A percentile compares a stretch with the other conserved stretches of the same genome.
These are phyloP conservation scores for Candida insectorum DNA, from an alignment of 805 yeast genomes.

Conservation along the genomic window DNA sequence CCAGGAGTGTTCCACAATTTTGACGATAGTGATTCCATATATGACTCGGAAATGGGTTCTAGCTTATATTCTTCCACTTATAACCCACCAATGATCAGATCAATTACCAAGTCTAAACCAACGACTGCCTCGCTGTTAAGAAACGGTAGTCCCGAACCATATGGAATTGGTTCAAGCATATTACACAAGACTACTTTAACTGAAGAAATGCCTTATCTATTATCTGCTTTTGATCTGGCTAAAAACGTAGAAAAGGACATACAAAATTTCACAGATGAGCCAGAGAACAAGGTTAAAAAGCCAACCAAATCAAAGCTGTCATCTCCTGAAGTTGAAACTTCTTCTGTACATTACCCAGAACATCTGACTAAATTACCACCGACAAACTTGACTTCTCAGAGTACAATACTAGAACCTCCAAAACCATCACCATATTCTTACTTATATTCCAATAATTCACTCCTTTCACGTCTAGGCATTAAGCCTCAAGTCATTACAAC, in stretches of 20 bases:
- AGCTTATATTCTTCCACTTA: constrained; percentile 17
- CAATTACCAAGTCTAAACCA: constrained; percentile 28
- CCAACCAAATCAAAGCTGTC: constrained; percentile 1
- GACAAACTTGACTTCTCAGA: constrained; percentile 31
- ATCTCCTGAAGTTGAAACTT: constrained; percentile 7
- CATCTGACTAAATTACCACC: constrained; percentile 29
- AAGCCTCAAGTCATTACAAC: constrained; percentile 39
- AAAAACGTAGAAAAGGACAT: constrained; percentile 54
- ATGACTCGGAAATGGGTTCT: constrained; percentile 25
- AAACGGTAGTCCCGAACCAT: constrained; percentile 21
- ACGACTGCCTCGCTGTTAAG: constrained; percentile 3
- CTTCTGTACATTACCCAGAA: constrained; percentile 13
- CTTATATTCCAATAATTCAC: constrained; percentile 28
- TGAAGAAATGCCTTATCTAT: constrained; percentile 62
- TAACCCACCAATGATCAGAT: constrained; percentile 36
- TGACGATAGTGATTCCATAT: constrained; percentile 19
- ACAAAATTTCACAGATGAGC: constrained; percentile 19
- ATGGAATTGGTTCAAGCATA: constrained; percentile 30
- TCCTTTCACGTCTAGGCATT: constrained; percentile 37
- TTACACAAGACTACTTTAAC: constrained; percentile 52
- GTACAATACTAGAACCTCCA: constrained; percentile 22
- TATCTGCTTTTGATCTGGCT: constrained; percentile 66
- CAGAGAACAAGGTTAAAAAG: constrained; percentile 7
- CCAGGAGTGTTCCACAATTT: neutral
- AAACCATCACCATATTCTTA: constrained; percentile 25